Conservation (phyloP, 176 grass and related monocot genomes). For the Triticum timopheevii region DNA sequence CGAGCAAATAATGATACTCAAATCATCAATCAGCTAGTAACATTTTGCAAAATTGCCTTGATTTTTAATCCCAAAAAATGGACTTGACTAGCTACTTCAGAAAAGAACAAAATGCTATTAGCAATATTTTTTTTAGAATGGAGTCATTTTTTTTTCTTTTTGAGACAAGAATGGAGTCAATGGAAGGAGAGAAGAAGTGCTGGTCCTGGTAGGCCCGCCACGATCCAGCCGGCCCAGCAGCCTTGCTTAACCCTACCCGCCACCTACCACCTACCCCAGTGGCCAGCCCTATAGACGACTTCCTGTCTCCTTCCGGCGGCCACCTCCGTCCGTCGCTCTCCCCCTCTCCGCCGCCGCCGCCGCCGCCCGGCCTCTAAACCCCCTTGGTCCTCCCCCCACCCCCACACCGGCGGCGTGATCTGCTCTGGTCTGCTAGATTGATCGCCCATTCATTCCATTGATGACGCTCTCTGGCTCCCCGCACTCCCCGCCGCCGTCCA, state of each 20-base stretch:
- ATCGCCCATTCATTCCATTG: not conserved
- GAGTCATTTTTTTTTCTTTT: too few relatives aligned
- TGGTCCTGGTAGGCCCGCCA: not conserved
- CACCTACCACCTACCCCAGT: not conserved
- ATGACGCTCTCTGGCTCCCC: not conserved
- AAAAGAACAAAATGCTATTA: too few relatives aligned
- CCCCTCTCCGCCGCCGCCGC: too few relatives aligned
- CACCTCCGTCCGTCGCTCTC: not conserved
- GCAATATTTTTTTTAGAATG: too few relatives aligned
- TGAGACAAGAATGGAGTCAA: too few relatives aligned
- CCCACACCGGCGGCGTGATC: not conserved
- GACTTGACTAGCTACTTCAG: too few relatives aligned
- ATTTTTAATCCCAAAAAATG: too few relatives aligned
- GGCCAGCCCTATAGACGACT: not conserved
- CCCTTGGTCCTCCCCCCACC: too few relatives aligned
- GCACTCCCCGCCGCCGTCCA: not conserved
- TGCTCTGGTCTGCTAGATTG: not conserved
- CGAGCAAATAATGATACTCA: fast-evolving
- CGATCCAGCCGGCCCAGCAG: not conserved
- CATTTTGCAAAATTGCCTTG: too few relatives aligned
- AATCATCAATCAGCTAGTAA: too few relatives aligned
- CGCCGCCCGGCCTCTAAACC: too few relatives aligned
- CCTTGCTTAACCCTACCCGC: not conserved
- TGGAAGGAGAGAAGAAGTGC: not conserved
- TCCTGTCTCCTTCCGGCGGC: not conserved